Evolutionary conservation across 805 yeast genomes (phyloP).

Genomic region (Debaryomyces hansenii): DNA sequence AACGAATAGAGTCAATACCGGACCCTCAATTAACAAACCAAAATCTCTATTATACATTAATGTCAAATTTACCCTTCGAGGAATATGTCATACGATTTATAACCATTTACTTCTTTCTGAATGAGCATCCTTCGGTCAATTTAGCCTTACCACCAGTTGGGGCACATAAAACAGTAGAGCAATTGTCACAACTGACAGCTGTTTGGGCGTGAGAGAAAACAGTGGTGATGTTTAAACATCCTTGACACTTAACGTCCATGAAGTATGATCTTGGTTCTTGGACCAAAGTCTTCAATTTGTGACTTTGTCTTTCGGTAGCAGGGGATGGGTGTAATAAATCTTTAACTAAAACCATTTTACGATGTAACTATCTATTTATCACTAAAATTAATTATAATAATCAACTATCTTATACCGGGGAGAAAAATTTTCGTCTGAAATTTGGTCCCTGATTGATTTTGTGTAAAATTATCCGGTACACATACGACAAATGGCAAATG

Average conservation of each 20-base stretch:
- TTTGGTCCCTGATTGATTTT: not conserved
- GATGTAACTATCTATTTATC: not conserved
- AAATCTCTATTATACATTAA: conserved; percentile 5
- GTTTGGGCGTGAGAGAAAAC: conserved; percentile 45
- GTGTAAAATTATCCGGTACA: conserved; percentile 1
- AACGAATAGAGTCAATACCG: not conserved
- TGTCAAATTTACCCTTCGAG: not conserved
- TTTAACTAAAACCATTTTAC: conserved; percentile 41
- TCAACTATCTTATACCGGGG: not conserved
- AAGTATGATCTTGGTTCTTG: conserved; percentile 43
- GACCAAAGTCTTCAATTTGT: conserved; percentile 41
- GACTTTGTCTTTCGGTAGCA: conserved; percentile 37
- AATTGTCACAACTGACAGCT: conserved; percentile 42
- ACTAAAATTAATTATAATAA: not conserved
- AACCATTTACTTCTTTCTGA: conserved; percentile 36
- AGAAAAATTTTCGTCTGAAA: conserved; percentile 9
- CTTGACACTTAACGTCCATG: conserved; percentile 45
- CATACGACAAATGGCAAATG: not conserved
- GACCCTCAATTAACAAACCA: conserved; percentile 9
- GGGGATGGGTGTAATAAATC: conserved; percentile 43
- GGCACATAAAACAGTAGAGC: conserved; percentile 40
- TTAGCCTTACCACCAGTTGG: conserved; percentile 46
- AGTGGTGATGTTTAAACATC: conserved; percentile 42
- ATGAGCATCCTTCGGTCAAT: conserved; percentile 43
- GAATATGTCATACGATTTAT: not conserved